Evolutionary conservation across 148 eudicot species (phyloP).

Genomic region (Mesembryanthemum crystallinum): DNA sequence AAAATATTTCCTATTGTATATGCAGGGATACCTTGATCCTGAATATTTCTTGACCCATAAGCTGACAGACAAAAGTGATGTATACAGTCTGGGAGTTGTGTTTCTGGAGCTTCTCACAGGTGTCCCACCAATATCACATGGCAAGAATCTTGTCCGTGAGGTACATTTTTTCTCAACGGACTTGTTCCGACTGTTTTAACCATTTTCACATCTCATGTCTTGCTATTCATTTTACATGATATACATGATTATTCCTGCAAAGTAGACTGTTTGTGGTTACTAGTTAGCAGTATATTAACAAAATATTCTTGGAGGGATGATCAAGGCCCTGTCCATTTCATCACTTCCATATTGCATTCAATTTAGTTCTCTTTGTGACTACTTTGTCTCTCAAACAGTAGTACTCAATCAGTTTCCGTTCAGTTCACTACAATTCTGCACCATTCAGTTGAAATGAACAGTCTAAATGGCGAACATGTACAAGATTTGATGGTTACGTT

Average conservation of each 20-base stretch:
- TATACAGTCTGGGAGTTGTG: conserved; percentile 83
- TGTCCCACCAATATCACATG: conserved; percentile 66
- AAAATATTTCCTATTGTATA: not conserved
- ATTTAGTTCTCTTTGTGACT: too few relatives aligned
- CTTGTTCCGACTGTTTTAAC: not conserved
- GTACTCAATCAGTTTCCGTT: too few relatives aligned
- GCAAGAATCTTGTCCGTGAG: conserved; percentile 85
- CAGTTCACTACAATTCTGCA: too few relatives aligned
- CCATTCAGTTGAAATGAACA: too few relatives aligned
- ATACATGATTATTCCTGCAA: not conserved
- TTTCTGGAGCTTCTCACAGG: conserved; percentile 81
- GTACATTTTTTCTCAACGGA: conserved; percentile 27
- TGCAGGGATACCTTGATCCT: conserved; percentile 92
- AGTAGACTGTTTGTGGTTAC: not conserved
- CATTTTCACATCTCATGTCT: conserved; percentile 1
- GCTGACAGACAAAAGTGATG: conserved; percentile 82
- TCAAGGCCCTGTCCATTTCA: too few relatives aligned
- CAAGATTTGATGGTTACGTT: not conserved
- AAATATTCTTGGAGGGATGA: not conserved
- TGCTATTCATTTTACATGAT: not conserved
- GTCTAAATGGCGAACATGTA: not conserved
- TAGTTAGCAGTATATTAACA: not conserved
- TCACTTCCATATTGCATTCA: too few relatives aligned
- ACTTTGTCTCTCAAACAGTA: too few relatives aligned
- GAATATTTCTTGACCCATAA: conserved; percentile 79